phyloP scores from a whole-genome alignment of 768 basidiomycete species.

The Panaeolus papilionaceus region DNA sequence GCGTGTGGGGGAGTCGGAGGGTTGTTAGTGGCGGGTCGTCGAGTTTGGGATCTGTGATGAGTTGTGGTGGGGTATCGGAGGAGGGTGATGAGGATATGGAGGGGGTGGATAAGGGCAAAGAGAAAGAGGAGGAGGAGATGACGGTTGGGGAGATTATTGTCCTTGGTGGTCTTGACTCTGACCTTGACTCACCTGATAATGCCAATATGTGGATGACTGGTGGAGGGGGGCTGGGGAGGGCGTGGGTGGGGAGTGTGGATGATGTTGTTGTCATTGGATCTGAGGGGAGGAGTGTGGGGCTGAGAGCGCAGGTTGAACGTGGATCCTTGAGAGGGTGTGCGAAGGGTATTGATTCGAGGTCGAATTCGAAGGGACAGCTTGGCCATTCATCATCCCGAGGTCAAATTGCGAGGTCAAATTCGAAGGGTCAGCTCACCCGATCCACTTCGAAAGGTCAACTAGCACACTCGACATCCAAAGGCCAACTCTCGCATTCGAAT shows the following conservation, averaged over 20 bases:
- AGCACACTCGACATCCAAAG: too few species aligned
- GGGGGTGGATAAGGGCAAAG: neutral
- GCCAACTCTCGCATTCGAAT: too few species aligned
- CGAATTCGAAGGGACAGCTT: too few species aligned
- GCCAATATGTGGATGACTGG: too few species aligned
- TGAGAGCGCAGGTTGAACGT: neutral
- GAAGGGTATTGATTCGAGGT: too few species aligned
- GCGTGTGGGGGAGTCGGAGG: neutral
- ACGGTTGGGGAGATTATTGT: constrained; percentile 38
- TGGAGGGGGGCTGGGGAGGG: constrained; percentile 19
- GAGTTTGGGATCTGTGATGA: neutral
- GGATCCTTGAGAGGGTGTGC: too few species aligned
- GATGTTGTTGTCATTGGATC: constrained; percentile 23
- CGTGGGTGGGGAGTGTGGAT: constrained; percentile 32
- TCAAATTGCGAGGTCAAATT: too few species aligned
- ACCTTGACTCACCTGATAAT: neutral
- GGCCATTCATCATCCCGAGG: too few species aligned
- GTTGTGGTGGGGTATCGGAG: neutral
- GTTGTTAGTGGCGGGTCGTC: neutral
- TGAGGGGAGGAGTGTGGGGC: neutral
- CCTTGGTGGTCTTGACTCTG: constrained; percentile 33
- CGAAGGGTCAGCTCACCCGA: too few species aligned
- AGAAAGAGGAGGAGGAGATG: constrained; percentile 10
- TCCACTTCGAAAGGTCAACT: too few species aligned
- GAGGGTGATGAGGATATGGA: neutral